Evolutionary conservation across 2,329 filamentous ascomycete genomes (phyloP).

Genomic region (Cadophora malorum): DNA sequence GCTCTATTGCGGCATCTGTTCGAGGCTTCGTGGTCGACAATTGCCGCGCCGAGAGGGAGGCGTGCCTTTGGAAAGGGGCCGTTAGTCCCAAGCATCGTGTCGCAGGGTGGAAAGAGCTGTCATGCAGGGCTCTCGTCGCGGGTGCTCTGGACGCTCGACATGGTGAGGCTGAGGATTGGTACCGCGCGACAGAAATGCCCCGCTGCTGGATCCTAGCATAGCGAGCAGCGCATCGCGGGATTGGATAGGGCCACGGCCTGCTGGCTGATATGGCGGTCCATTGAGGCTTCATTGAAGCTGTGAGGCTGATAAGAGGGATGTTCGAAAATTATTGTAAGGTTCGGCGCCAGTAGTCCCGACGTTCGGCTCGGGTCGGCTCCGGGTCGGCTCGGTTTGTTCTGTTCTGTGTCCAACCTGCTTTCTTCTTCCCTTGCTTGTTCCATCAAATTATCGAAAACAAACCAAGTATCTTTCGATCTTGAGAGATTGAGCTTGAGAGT

Average conservation of each 20-base stretch:
- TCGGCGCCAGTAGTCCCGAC: not conserved
- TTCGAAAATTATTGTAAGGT: not conserved
- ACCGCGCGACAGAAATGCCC: conserved; percentile 17
- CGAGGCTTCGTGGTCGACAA: conserved; percentile 17
- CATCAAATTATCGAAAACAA: not conserved
- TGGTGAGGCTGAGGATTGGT: conserved; percentile 6
- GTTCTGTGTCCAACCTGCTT: not conserved
- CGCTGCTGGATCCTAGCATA: conserved; percentile 13
- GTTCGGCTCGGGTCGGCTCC: conserved; percentile 2
- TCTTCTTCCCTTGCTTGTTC: not conserved
- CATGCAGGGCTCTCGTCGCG: not conserved
- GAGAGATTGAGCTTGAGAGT: not conserved
- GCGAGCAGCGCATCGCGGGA: conserved; percentile 11
- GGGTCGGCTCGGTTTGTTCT: not conserved
- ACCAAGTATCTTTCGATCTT: not conserved
- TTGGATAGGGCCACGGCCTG: conserved; percentile 25
- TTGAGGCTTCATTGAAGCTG: conserved; percentile 32
- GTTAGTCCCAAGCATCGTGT: not conserved
- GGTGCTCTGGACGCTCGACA: not conserved
- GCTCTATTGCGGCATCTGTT: conserved; percentile 30
- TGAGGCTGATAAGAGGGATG: not conserved
- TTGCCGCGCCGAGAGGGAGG: not conserved
- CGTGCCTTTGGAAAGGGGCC: not conserved
- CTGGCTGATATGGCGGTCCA: conserved; percentile 32
- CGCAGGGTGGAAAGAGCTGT: not conserved